phyloP scores from a whole-genome alignment of 257 asterid species.

The Paulownia fortunei region DNA sequence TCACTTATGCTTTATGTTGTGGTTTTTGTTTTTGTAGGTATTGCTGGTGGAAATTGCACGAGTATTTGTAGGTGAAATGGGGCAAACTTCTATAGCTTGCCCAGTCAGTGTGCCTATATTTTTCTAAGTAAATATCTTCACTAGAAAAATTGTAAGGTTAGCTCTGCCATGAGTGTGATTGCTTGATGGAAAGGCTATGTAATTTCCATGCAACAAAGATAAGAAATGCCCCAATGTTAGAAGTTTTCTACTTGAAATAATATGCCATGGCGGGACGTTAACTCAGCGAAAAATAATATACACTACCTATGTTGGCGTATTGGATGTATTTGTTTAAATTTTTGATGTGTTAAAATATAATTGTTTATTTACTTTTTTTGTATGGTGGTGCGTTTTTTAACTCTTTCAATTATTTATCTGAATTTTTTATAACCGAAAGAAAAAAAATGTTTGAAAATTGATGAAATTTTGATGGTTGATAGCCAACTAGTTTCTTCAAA shows the following conservation, averaged over 20 bases:
- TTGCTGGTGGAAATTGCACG: background rate
- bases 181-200: background rate
- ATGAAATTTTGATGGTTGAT: too few relatives aligned
- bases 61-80: slow-evolving; percentile 19
- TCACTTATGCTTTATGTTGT: background rate
- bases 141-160: background rate
- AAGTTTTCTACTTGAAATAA: background rate
- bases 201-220: background rate
- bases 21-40: background rate
- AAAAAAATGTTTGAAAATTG: too few relatives aligned
- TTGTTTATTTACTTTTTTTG: too few relatives aligned
- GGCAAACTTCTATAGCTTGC: background rate
- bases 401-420: too few relatives aligned
- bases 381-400: too few relatives aligned
- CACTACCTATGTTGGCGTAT: background rate
- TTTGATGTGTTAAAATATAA: too few relatives aligned
- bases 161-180: background rate
- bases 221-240: too few relatives aligned
- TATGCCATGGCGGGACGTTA: background rate
- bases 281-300: background rate
- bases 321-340: too few relatives aligned
- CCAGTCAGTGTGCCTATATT: background rate
- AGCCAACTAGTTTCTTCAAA: too few relatives aligned
- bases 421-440: too few relatives aligned
- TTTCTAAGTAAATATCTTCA: background rate